These are phyloP conservation scores for Carex arenaria DNA, from an alignment of 202 grass and related monocot genomes.

Conservation along the genomic window DNA sequence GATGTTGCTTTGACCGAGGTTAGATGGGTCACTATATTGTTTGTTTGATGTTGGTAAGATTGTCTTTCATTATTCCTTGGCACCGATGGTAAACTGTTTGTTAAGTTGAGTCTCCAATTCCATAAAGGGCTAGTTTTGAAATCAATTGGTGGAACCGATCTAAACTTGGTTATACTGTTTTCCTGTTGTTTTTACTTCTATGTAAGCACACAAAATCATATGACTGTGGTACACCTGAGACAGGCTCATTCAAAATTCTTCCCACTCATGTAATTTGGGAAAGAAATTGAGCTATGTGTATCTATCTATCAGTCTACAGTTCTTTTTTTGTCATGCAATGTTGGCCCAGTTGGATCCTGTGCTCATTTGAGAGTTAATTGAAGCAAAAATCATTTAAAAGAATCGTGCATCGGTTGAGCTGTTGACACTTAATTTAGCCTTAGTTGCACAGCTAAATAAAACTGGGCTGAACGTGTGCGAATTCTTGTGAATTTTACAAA, in stretches of 20 bases:
- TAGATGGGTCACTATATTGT: background rate
- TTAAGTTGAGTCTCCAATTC: background rate
- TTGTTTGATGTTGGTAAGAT: background rate
- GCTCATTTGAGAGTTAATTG: background rate
- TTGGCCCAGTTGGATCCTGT: background rate
- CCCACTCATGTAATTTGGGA: background rate
- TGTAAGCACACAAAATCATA: background rate
- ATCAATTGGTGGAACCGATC: background rate
- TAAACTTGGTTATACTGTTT: background rate
- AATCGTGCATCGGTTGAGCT: background rate
- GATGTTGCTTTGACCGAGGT: background rate
- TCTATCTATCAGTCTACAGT: background rate
- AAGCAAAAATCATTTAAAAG: constrained; percentile 1
- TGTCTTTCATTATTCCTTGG: background rate
- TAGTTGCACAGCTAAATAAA: background rate
- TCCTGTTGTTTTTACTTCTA: background rate
- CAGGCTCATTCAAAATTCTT: background rate
- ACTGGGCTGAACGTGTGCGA: background rate
- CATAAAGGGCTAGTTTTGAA: background rate
- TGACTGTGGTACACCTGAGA: background rate
- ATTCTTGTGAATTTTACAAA: constrained; percentile 2
- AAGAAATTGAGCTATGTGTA: background rate
- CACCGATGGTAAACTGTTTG: background rate
- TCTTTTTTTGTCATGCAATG: background rate
- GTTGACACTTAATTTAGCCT: background rate